Percentiles rank a stretch among this genome's conserved stretches.
These are phyloP conservation scores for Acacia acuminata DNA, from an alignment of 306 rosid species.

Conservation along the genomic window DNA sequence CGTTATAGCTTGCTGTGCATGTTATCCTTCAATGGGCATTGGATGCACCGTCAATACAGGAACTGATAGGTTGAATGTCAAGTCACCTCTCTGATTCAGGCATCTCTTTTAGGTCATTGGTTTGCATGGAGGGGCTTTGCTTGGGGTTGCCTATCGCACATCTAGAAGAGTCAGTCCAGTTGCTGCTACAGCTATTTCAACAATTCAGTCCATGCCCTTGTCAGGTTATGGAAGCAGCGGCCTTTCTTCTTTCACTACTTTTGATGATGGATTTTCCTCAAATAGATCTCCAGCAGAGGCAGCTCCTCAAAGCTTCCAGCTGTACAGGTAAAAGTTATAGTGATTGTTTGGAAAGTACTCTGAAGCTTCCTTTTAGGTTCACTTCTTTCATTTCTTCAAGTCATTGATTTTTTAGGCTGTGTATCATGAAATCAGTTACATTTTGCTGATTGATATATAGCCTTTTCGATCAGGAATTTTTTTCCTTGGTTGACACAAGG, in stretches of 20 bases:
- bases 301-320: slow-evolving; percentile 87
- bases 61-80: slow-evolving; percentile 10
- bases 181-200: slow-evolving; percentile 97
- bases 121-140: slow-evolving; percentile 97
- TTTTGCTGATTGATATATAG: background rate
- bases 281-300: slow-evolving; percentile 75
- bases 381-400: slow-evolving; percentile 3
- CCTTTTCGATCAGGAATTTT: background rate
- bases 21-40: slow-evolving; percentile 30
- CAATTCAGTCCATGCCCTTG: slow-evolving; percentile 96
- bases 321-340: slow-evolving; percentile 64
- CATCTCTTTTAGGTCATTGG: slow-evolving; percentile 76
- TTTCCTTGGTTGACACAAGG: background rate
- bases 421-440: no score
- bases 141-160: slow-evolving; percentile 95
- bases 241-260: slow-evolving; percentile 87
- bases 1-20: slow-evolving; percentile 25
- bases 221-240: slow-evolving; percentile 92
- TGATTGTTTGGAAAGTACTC: background rate
- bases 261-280: slow-evolving; percentile 83
- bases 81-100: slow-evolving; percentile 30
- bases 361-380: slow-evolving; percentile 18
- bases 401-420: slow-evolving; percentile 2
- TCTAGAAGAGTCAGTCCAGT: slow-evolving; percentile 89
- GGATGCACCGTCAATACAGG: background rate